Evolutionary conservation across 352 stramenopile species (phyloP), one percentile per base, ranked within the genome.

Genomic region (Phytophthora tentaculata): DNA sequence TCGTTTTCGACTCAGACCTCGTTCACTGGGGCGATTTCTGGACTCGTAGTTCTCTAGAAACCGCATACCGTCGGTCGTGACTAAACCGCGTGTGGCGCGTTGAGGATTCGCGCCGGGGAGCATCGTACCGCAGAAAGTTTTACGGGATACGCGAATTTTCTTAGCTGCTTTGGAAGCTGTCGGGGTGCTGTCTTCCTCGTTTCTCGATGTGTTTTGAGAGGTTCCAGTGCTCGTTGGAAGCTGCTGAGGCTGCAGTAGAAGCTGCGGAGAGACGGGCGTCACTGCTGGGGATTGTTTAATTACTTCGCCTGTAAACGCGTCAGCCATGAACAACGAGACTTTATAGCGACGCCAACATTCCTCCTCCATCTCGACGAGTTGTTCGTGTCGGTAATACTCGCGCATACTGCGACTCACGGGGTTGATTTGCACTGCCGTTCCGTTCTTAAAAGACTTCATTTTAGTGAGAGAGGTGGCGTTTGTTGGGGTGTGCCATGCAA

Each of bases 301-400:
- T 24, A 35, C 35, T 22, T 62, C 56, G 3, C 22, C 52, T 0
- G 57, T 66, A 39, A 83, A 86, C 2, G 70, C 61, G 17, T 83
- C 79, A 0, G 78, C 76, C 73, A 90, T 82, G 23, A 89, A 69
- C 47, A 91, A 68, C 5, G 83, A 88, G 2, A 88, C 78, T 35
- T 89, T 89, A 69, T 91, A 90, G 28, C 83, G 69, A 14, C 81
- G 83, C 83, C 83, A 91, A 45, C 83, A 91, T 53, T 91, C 83
- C 2, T 89, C 78, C 58, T 90, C 83, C 80, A 91, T 90, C 49
- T 88, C 77, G 2, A 37, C 59, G 0, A 90, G 56, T 37, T 90
- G 76, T 0, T 76, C 73, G 10, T 80, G 57, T 9, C 61, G 64
- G 53, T 89, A 88, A 48, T 82, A 79, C 35, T 80, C 80, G 13